These are phyloP conservation scores for Myxozyma udenii DNA, from an alignment of 805 yeast species.

Conservation along the genomic window DNA sequence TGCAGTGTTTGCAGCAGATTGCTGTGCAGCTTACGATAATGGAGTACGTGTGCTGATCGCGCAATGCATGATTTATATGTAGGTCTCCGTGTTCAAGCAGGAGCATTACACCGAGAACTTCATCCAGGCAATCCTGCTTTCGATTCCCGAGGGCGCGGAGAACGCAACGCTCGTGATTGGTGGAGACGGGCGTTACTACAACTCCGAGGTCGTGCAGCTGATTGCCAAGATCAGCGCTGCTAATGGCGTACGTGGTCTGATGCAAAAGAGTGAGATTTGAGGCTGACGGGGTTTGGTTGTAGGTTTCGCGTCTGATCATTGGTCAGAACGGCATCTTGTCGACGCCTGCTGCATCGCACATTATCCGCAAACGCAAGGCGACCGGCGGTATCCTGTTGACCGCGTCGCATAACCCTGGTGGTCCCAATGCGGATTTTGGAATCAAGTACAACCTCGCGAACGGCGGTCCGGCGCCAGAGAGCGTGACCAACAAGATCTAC, in stretches of 20 bases:
- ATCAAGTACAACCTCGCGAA: constrained; percentile 91
- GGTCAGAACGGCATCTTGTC: constrained; percentile 88
- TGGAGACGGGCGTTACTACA: constrained; percentile 95
- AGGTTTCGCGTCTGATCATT: constrained; percentile 58
- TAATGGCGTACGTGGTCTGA: constrained; percentile 59
- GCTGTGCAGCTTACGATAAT: too few relatives aligned
- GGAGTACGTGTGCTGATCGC: too few relatives aligned
- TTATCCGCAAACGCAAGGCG: constrained; percentile 65
- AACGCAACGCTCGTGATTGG: constrained; percentile 83
- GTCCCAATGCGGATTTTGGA: constrained; percentile 87
- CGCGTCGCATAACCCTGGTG: constrained; percentile 95
- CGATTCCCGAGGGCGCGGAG: constrained; percentile 85
- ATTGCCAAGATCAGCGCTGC: constrained; percentile 85
- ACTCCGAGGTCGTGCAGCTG: constrained; percentile 72
- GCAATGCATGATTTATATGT: too few relatives aligned
- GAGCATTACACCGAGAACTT: constrained; percentile 87
- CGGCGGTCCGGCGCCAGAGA: constrained; percentile 98
- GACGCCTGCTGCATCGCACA: constrained; percentile 95
- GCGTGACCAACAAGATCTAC: constrained; percentile 83
- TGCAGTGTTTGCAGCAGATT: too few relatives aligned
- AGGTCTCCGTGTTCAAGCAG: constrained; percentile 74
- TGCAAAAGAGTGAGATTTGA: constrained; percentile 19
- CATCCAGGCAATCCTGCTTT: constrained; percentile 75
- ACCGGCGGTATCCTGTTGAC: constrained; percentile 96
- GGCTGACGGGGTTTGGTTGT: constrained; percentile 18